These are phyloP conservation scores for Leccinum longicurvipes DNA, from an alignment of 768 basidiomycete genomes.

Conservation along the genomic window DNA sequence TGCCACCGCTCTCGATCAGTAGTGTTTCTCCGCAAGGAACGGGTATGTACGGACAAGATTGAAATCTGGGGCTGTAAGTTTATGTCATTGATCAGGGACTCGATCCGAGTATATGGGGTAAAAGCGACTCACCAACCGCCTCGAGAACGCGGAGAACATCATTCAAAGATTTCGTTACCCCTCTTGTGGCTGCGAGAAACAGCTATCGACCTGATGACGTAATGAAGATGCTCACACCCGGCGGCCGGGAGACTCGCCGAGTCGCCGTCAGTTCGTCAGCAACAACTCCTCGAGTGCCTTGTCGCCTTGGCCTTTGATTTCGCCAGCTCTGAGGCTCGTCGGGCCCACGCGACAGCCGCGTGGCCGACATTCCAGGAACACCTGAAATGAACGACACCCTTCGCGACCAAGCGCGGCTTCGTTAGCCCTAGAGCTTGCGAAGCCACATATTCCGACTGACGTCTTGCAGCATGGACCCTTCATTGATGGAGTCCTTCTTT, in stretches of 20 bases:
- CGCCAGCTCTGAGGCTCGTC: not conserved
- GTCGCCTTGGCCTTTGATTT: not conserved
- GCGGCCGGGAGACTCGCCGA: not conserved
- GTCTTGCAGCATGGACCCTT: not conserved
- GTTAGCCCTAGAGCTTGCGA: not conserved
- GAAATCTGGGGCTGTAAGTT: constrained; percentile 53
- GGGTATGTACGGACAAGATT: constrained; percentile 50
- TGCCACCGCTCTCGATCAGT: constrained; percentile 24
- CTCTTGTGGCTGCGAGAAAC: not conserved
- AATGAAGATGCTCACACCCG: not conserved
- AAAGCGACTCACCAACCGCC: constrained; percentile 28
- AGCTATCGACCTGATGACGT: constrained; percentile 4
- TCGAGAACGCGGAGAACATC: constrained; percentile 36
- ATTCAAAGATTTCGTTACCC: not conserved
- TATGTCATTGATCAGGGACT: not conserved
- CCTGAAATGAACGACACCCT: not conserved
- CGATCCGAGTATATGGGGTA: not conserved
- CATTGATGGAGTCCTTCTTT: not conserved
- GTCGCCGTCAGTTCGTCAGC: no score
- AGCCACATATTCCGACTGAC: not conserved
- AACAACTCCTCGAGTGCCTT: no score
- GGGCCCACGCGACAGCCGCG: constrained; percentile 10
- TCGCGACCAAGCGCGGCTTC: not conserved
- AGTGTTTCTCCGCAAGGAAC: constrained; percentile 6
- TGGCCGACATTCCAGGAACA: constrained; percentile 1